A percentile compares a stretch with the other conserved stretches of the same genome.
Evolutionary conservation across 805 yeast species (phyloP).

Genomic region (Starmerella khaoyaiensis): DNA sequence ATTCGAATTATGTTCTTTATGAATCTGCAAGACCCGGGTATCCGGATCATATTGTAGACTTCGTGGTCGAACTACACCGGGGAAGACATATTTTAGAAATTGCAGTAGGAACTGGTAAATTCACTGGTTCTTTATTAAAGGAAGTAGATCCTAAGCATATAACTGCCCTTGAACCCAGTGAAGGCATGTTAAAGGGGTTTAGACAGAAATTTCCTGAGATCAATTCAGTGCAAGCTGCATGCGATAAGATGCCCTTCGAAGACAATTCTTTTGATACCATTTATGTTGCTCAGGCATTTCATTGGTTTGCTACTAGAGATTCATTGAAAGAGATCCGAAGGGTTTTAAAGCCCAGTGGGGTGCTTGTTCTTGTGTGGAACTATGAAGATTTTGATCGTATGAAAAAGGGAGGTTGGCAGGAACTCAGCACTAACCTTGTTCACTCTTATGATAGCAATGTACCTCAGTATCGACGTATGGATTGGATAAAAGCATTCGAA

Average conservation of each 20-base stretch:
- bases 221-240: slow-evolving; percentile 31
- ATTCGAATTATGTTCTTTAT: slow-evolving; percentile 39
- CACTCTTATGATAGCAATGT: slow-evolving; percentile 34
- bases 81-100: slow-evolving; percentile 34
- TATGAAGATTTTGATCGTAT: slow-evolving; percentile 31
- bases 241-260: slow-evolving; percentile 36
- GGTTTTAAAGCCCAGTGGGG: slow-evolving; percentile 39
- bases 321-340: slow-evolving; percentile 40
- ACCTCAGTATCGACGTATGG: slow-evolving; percentile 43
- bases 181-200: slow-evolving; percentile 44
- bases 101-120: slow-evolving; percentile 56
- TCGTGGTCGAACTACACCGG: slow-evolving; percentile 28
- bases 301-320: slow-evolving; percentile 47
- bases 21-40: slow-evolving; percentile 44
- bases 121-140: slow-evolving; percentile 35
- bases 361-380: slow-evolving; percentile 48
- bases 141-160: slow-evolving; percentile 33
- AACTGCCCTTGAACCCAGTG: slow-evolving; percentile 42
- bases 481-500: slow-evolving; percentile 35
- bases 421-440: slow-evolving; percentile 27
- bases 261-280: slow-evolving; percentile 38
- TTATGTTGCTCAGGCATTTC: slow-evolving; percentile 49
- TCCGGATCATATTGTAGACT: slow-evolving; percentile 31
- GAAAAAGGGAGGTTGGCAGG: slow-evolving; percentile 31
- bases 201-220: slow-evolving; percentile 36